Percentiles rank a stretch among this genome's conserved stretches.
phyloP scores from a whole-genome alignment of 2,329 filamentous ascomycete species.

The Ceratocystis papillata region DNA sequence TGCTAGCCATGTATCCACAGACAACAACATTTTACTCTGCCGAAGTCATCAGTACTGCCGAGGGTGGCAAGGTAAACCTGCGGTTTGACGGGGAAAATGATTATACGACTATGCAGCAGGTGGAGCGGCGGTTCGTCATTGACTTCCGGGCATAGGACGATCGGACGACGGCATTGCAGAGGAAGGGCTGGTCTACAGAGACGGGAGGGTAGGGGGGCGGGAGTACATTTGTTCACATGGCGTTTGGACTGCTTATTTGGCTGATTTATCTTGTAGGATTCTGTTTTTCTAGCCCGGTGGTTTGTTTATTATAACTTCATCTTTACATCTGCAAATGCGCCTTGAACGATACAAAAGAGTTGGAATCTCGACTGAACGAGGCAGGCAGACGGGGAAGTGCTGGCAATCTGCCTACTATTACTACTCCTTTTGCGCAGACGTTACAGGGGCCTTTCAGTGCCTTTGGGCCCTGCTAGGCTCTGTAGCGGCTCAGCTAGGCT shows the following conservation, averaged over 20 bases:
- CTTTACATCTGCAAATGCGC: not conserved
- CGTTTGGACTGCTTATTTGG: not conserved
- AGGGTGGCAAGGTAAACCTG: slow-evolving; percentile 47
- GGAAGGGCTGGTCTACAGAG: not conserved
- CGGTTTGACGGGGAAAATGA: slow-evolving; percentile 74
- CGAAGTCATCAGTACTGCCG: slow-evolving; percentile 55
- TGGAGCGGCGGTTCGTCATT: slow-evolving; percentile 64
- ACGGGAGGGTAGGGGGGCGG: slow-evolving; percentile 11
- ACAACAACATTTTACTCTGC: slow-evolving; percentile 81
- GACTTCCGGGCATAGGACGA: slow-evolving; percentile 46
- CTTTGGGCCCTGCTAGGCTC: not conserved
- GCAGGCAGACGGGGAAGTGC: not conserved
- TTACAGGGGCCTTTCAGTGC: slow-evolving; percentile 5
- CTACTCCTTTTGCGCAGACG: not conserved
- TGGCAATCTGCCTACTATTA: not conserved
- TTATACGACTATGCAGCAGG: slow-evolving; percentile 60
- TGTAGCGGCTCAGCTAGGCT: not conserved
- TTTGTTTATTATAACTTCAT: not conserved
- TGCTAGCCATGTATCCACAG: slow-evolving; percentile 69
- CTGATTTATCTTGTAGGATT: not conserved
- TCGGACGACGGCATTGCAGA: not conserved
- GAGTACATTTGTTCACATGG: slow-evolving; percentile 9
- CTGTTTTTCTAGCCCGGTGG: not conserved
- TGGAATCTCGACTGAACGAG: not conserved
- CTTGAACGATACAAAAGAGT: not conserved